Evolutionary conservation across 2,329 filamentous ascomycete genomes (phyloP).

Genomic region (Colletotrichum musicola): DNA sequence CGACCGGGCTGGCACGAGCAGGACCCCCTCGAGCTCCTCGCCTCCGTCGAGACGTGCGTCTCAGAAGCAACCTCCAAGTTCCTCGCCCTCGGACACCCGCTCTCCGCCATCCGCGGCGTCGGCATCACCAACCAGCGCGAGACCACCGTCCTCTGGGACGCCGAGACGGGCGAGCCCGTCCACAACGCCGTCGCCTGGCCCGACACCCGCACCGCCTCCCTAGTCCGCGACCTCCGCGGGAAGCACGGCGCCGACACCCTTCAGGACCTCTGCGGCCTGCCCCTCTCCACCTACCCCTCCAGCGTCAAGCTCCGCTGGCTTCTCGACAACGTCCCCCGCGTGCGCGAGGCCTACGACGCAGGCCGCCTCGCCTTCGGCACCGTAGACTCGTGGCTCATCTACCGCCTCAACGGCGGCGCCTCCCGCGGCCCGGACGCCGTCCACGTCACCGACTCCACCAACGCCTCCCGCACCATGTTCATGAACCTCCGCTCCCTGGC

Average conservation of each 20-base stretch:
- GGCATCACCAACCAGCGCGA: constrained; percentile 94
- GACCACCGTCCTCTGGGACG: constrained; percentile 89
- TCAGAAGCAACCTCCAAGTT: constrained; percentile 81
- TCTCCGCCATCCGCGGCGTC: constrained; percentile 78
- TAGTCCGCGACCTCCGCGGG: constrained; percentile 82
- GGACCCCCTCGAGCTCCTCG: constrained; percentile 81
- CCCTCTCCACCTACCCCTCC: constrained; percentile 89
- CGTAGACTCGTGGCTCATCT: constrained; percentile 89
- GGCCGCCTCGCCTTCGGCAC: constrained; percentile 86
- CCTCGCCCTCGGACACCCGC: constrained; percentile 74
- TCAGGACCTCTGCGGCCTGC: constrained; percentile 80
- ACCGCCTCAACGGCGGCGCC: constrained; percentile 81
- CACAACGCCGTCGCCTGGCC: constrained; percentile 92
- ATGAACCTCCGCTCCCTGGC: constrained; percentile 86
- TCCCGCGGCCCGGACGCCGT: constrained; percentile 68
- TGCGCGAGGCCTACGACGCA: constrained; percentile 81
- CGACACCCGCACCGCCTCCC: constrained; percentile 79
- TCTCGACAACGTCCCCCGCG: constrained; percentile 76
- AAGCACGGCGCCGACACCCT: constrained; percentile 77
- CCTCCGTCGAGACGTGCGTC: constrained; percentile 83
- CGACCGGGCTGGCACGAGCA: constrained; percentile 95
- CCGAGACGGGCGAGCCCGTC: constrained; percentile 81
- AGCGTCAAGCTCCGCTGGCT: constrained; percentile 90
- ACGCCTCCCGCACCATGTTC: constrained; percentile 93
- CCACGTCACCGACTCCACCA: constrained; percentile 87